Conservation (phyloP, 768 basidiomycete species). For the Neoboletus brunneissimus region DNA sequence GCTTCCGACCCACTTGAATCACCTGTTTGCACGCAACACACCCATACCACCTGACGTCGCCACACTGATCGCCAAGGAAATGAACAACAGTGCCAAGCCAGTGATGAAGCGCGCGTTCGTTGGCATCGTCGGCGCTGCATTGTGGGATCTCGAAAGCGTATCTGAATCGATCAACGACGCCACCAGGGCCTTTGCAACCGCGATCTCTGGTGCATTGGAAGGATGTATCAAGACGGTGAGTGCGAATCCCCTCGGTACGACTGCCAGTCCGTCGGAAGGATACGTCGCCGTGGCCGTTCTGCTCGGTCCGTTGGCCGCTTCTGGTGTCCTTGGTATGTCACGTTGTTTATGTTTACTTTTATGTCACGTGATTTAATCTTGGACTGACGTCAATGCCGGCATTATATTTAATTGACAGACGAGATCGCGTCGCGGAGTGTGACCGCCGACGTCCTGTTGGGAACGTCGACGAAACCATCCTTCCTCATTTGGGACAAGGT, state of each 20-base stretch:
- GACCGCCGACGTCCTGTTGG: constrained; percentile 44
- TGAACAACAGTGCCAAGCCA: constrained; percentile 60
- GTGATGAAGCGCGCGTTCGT: constrained; percentile 58
- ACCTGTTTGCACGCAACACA: constrained; percentile 44
- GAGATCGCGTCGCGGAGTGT: constrained; percentile 49
- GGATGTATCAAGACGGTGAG: constrained; percentile 62
- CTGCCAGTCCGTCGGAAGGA: constrained; percentile 76
- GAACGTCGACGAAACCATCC: constrained; percentile 64
- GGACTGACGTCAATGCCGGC: background rate
- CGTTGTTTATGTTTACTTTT: background rate
- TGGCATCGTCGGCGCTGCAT: constrained; percentile 55
- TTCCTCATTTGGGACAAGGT: constrained; percentile 89
- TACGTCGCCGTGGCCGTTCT: constrained; percentile 73
- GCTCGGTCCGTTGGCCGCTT: constrained; percentile 55
- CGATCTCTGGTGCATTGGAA: constrained; percentile 63
- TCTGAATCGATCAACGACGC: constrained; percentile 32
- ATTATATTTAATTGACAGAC: constrained; percentile 29
- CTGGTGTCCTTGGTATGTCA: constrained; percentile 51
- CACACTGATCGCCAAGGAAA: constrained; percentile 63
- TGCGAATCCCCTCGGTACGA: constrained; percentile 54
- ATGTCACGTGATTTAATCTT: background rate
- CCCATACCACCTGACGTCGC: constrained; percentile 44
- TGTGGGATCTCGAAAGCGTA: constrained; percentile 47
- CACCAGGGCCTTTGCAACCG: constrained; percentile 50
- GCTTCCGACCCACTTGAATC: constrained; percentile 57